phyloP scores from a whole-genome alignment of 2,329 filamentous ascomycete species.

The Apiospora malaysiana region DNA sequence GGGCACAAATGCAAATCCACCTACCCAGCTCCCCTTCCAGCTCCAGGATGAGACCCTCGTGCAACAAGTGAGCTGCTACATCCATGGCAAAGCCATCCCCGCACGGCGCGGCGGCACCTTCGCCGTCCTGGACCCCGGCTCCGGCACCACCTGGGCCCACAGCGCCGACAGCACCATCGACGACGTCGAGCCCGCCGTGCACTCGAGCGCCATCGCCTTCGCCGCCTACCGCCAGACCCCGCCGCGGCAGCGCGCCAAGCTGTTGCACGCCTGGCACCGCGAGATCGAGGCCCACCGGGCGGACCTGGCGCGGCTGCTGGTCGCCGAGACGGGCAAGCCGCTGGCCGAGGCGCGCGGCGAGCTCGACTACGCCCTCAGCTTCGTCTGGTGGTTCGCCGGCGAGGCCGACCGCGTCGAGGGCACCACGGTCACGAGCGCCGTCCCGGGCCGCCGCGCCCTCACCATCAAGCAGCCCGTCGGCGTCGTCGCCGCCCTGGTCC shows the following conservation, averaged over 20 bases:
- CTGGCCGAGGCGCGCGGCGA: constrained; percentile 59
- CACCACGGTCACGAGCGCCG: constrained; percentile 61
- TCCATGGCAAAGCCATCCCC: constrained; percentile 53
- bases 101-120: constrained; percentile 55
- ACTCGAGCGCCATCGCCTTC: constrained; percentile 45
- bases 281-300: constrained; percentile 22
- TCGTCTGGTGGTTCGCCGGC: constrained; percentile 63
- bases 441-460: constrained; percentile 68
- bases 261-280: constrained; percentile 24
- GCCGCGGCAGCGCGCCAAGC: constrained; percentile 41
- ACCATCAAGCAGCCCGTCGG: constrained; percentile 79
- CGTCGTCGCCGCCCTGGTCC: constrained; percentile 70
- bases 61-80: constrained; percentile 54
- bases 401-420: constrained; percentile 61
- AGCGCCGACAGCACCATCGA: constrained; percentile 53
- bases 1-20: neutral
- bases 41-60: constrained; percentile 52
- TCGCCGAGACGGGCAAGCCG: constrained; percentile 64
- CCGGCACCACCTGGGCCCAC: constrained; percentile 54
- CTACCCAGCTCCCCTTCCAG: constrained; percentile 38
- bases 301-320: constrained; percentile 24
- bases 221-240: constrained; percentile 45
- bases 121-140: constrained; percentile 59
- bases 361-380: constrained; percentile 59
- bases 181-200: constrained; percentile 46